Percentiles rank a stretch among this genome's conserved stretches.
Evolutionary conservation across 2,329 filamentous ascomycete species (phyloP).

Genomic region (Cytospora schulzeri): DNA sequence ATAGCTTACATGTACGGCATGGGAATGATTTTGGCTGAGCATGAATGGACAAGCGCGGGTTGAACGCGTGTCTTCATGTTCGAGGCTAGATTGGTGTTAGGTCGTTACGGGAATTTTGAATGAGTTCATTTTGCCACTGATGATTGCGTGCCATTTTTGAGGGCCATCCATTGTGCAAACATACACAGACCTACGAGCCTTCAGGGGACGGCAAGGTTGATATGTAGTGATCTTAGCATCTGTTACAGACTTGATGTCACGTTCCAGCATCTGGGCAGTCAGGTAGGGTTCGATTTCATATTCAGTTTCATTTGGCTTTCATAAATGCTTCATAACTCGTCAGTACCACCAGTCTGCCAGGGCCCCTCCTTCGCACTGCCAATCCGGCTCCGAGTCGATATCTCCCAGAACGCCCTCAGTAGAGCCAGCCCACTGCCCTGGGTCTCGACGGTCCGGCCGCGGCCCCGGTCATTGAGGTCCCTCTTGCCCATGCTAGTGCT

Average conservation of each 20-base stretch:
- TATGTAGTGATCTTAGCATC: background rate
- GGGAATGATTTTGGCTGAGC: background rate
- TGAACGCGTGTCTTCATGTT: background rate
- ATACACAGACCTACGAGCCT: background rate
- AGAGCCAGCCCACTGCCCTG: constrained; percentile 27
- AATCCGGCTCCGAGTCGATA: constrained; percentile 13
- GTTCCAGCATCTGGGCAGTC: background rate
- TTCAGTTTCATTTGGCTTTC: background rate
- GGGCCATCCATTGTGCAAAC: too few species aligned
- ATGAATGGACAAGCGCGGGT: background rate
- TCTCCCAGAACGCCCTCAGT: constrained; percentile 26
- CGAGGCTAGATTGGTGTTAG: background rate
- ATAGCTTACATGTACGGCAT: background rate
- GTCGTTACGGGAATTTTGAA: background rate
- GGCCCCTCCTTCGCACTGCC: background rate
- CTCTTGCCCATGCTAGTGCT: background rate
- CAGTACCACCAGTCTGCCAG: background rate
- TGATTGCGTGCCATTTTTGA: background rate
- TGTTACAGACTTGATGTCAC: too few species aligned
- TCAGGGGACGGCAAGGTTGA: background rate
- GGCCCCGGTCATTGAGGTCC: constrained; percentile 27
- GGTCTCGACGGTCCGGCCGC: constrained; percentile 28
- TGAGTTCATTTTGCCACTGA: background rate
- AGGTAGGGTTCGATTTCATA: background rate
- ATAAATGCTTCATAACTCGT: constrained; percentile 11